phyloP scores from a whole-genome alignment of 2,329 filamentous ascomycete genomes.

The Aureobasidium musti region DNA sequence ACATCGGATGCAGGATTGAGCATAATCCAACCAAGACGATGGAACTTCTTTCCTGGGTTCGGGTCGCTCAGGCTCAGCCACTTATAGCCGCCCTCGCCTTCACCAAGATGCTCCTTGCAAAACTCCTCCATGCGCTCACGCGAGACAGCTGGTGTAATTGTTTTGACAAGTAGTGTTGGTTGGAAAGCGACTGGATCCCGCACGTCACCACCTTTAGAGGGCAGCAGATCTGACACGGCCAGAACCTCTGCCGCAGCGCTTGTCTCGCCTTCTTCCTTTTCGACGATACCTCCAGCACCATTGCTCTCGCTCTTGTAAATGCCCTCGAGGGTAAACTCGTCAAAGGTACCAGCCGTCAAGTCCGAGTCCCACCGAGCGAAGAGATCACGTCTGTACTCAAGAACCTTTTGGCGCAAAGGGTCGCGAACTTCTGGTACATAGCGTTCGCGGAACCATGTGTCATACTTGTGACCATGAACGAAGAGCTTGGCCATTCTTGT shows the following conservation, averaged over 20 bases:
- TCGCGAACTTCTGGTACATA: slow-evolving; percentile 84
- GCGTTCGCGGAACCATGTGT: slow-evolving; percentile 97
- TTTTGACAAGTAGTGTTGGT: slow-evolving; percentile 95
- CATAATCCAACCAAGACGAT: slow-evolving; percentile 98
- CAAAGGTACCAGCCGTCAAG: slow-evolving; percentile 79
- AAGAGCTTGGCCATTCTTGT: slow-evolving; percentile 79
- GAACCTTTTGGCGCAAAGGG: slow-evolving; percentile 71
- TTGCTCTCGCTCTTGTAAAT: slow-evolving; percentile 93
- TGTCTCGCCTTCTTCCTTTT: slow-evolving; percentile 95
- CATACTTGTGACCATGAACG: slow-evolving; percentile 86
- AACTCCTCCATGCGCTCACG: slow-evolving; percentile 91
- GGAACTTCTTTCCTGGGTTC: slow-evolving; percentile 94
- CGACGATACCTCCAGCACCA: slow-evolving; percentile 77
- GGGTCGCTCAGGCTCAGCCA: slow-evolving; percentile 96
- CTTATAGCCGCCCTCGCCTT: slow-evolving; percentile 88
- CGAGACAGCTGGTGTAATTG: slow-evolving; percentile 93
- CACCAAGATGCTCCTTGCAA: slow-evolving; percentile 90
- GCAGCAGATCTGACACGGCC: slow-evolving; percentile 86
- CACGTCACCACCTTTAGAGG: slow-evolving; percentile 79
- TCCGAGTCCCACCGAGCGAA: slow-evolving; percentile 91
- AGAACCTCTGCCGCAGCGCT: slow-evolving; percentile 89
- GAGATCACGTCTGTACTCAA: slow-evolving; percentile 73
- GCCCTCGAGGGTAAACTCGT: slow-evolving; percentile 91
- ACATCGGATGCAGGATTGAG: slow-evolving; percentile 76
- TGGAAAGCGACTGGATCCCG: slow-evolving; percentile 85